Base-by-base conservation (phyloP, 169 alveolate genomes). In the Plasmodium inui region DNA sequence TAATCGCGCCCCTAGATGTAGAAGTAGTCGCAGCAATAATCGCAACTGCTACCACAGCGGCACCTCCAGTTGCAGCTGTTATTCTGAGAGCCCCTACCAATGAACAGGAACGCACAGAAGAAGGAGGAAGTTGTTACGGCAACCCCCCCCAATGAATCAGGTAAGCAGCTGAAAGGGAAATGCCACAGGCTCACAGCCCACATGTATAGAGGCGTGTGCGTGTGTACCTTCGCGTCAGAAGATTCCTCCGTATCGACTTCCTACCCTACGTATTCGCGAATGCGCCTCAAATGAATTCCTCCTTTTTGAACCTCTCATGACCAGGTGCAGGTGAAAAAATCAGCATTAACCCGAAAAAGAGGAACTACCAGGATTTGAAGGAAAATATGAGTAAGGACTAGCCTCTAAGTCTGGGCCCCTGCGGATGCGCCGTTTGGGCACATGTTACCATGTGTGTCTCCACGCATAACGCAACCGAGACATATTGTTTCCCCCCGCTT, bases 291-390 rank as follows among this genome's bases (percentile, higher is more conserved):
- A 26, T 61, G 76, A 19, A 22, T 17, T 4, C 34, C 37, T 8
- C n/a, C 7, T 28, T 67, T 6, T 67, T 67, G 19, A 67, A 67
- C 37, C 9, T 9, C 37, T 6, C 9, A 67, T 67, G 17, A 67
- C 37, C 76, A 14, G 50, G 84, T 85, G 46, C 70, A 85, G 93
- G 85, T 8, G 71, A 32, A 85, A 85, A 85, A 85, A 34, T 85
- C 22, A 73, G 44, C 67, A 73, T 85, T 46, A 85, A 85, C 41
- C 84, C 84, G 76, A 85, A 85, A 85, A 85, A 85, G 93, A 73
- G 93, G 19, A 85, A 85, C 41, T 85, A 85, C 61, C 81, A 85
- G 53, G 93, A 85, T 4, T 85, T 85, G 67, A 73, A 73, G 41
- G 93, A 85, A 73, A 85, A 85, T 74, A 85, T 37, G 78, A 85